phyloP scores from a whole-genome alignment of 1,284 basidiomycete genomes.

The Moniliophthora roreri region DNA sequence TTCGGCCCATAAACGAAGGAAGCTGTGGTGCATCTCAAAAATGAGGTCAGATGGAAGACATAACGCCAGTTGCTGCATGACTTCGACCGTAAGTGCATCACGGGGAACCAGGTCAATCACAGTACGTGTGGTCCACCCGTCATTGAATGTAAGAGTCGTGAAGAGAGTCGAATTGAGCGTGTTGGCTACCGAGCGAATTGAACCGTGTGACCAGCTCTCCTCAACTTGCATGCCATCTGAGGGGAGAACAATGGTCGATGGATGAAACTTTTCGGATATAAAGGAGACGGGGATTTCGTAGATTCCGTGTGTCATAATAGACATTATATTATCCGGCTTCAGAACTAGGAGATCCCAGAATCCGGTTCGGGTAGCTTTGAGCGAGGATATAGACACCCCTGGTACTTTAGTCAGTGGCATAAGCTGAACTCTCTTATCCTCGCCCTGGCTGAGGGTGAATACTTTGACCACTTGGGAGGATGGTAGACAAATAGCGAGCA shows the following conservation, averaged over 20 bases:
- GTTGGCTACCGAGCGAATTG: conserved; percentile 29
- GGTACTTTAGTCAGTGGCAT: conserved; percentile 37
- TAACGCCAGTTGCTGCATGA: conserved; percentile 60
- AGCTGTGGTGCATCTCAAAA: conserved; percentile 55
- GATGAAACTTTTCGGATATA: conserved; percentile 25
- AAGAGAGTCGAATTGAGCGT: conserved; percentile 43
- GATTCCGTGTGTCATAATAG: conserved; percentile 61
- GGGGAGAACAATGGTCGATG: conserved; percentile 10
- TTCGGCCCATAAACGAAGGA: conserved; percentile 57
- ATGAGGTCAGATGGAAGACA: conserved; percentile 54
- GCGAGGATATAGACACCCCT: conserved; percentile 53
- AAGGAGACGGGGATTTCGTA: conserved; percentile 40
- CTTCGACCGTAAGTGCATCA: conserved; percentile 55
- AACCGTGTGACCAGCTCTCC: too few species aligned
- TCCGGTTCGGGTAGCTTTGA: conserved; percentile 60
- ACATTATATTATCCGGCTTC: conserved; percentile 48
- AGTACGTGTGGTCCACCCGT: conserved; percentile 45
- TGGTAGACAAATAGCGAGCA: conserved; percentile 62
- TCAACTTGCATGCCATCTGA: conserved; percentile 17
- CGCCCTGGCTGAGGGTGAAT: conserved; percentile 42
- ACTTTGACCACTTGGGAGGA: conserved; percentile 44
- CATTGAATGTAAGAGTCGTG: conserved; percentile 45
- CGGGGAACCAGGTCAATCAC: conserved; percentile 50
- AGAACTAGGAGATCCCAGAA: conserved; percentile 72
- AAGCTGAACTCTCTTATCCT: conserved; percentile 43